These are phyloP conservation scores for Xylaria curta DNA, from an alignment of 495 filamentous ascomycete genomes.

Conservation along the genomic window DNA sequence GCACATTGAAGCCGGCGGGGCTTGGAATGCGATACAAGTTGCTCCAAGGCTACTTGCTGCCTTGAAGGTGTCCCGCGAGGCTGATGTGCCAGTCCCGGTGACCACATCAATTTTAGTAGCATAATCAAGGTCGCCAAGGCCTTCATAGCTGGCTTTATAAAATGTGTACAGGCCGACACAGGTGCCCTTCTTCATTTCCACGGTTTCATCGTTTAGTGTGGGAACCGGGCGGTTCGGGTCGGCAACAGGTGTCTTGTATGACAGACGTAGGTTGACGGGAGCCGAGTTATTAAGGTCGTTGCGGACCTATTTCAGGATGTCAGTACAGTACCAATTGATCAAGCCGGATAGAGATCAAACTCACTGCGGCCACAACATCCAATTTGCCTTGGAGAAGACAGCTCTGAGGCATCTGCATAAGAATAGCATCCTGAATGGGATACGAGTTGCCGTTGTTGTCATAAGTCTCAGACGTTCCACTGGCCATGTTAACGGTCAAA, in stretches of 20 bases:
- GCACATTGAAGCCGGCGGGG: constrained; percentile 39
- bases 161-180: constrained; percentile 61
- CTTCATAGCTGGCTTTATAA: constrained; percentile 55
- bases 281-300: constrained; percentile 50
- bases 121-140: constrained; percentile 52
- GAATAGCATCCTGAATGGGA: constrained; percentile 49
- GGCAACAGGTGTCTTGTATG: constrained; percentile 56
- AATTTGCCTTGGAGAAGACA: constrained; percentile 53
- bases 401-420: constrained; percentile 55
- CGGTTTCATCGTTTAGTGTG: constrained; percentile 46
- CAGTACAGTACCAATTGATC: constrained; percentile 26
- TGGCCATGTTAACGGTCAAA: constrained; percentile 47
- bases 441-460: constrained; percentile 58
- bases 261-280: constrained; percentile 51
- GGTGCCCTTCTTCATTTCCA: constrained; percentile 55
- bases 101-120: constrained; percentile 57
- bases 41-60: constrained; percentile 48
- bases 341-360: constrained; percentile 9
- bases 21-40: constrained; percentile 49
- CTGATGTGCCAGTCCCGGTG: constrained; percentile 44
- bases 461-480: constrained; percentile 47
- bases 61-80: constrained; percentile 48
- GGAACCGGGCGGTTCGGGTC: constrained; percentile 56
- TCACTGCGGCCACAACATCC: constrained; percentile 49
- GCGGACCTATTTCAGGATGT: constrained; percentile 50